Base-by-base conservation (phyloP, 2,329 filamentous ascomycete genomes). In the Ustilaginoidea virens region DNA sequence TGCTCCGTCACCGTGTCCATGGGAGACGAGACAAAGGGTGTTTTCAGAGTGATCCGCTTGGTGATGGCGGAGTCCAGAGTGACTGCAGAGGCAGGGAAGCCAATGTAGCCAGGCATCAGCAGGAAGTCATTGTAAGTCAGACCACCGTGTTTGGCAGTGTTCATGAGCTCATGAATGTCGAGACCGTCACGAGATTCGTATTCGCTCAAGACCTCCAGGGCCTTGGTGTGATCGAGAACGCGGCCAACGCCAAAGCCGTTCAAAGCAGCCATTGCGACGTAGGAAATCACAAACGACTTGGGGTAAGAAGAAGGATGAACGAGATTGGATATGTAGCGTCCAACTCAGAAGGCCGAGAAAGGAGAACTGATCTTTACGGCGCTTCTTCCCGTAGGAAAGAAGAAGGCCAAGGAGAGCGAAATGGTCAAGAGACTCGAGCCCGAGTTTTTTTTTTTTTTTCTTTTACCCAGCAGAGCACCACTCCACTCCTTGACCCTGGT, bases 1-100 rank as follows among this genome's bases (percentile, higher is more conserved):
- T 93, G 81, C 65, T 98, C 90, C 24, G 92, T 98, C 53, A 98
- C 90, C 7, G 90, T 98, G 63, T 98, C 90, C 90, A 98, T 98
- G 47, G 92, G 90, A 22, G 90, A 96, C 26, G 90, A 98, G 40
- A 96, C 73, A 49, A 98, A 86, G 35, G 90, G 90, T 5, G 86
- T 92, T 72, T 94, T 98, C 53, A 98, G 69, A 20, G 81, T 75
- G 58, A 98, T 92, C 48, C 83, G 76, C 72, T 92, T 93, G 43
- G 90, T 98, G 47, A 98, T 69, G 34, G 83, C 83, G 20, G 87
- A 83, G 45, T 96, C 90, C 36, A 98, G 76, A 27, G 61, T 61
- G 41, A 96, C 90, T 39, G 81, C 80, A 29, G 81, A 83, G 47
- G 92, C 90, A 39, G 90, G 74, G 60, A 98, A 98, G 57, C 87